These are phyloP conservation scores for Hemileccinum rubropunctum DNA, from an alignment of 768 basidiomycete species.

Conservation along the genomic window DNA sequence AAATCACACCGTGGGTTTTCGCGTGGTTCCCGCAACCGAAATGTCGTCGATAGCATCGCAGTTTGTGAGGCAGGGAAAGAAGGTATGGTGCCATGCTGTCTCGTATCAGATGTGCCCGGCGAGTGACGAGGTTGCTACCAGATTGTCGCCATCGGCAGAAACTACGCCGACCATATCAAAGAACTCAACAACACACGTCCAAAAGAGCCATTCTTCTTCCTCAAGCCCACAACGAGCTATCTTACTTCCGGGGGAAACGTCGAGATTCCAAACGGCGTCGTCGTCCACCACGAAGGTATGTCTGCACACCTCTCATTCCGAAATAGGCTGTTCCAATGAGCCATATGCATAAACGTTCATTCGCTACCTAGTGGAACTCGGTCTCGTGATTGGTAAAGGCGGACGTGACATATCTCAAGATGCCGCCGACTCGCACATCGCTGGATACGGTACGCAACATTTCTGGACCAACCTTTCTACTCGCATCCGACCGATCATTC, in stretches of 20 bases:
- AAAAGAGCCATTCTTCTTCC: conserved; percentile 96
- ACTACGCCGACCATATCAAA: conserved; percentile 88
- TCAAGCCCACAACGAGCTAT: conserved; percentile 95
- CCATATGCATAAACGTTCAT: too few relatives aligned
- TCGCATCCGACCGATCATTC: neutral
- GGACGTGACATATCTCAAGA: conserved; percentile 79
- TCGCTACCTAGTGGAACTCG: conserved; percentile 75
- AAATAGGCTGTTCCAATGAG: too few relatives aligned
- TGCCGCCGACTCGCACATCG: conserved; percentile 74
- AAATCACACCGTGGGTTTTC: neutral
- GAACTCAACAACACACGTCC: conserved; percentile 85
- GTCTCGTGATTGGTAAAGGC: conserved; percentile 88
- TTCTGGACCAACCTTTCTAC: neutral
- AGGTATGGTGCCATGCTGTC: conserved; percentile 27
- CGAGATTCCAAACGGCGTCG: conserved; percentile 81
- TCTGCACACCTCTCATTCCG: neutral
- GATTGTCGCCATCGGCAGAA: conserved; percentile 96
- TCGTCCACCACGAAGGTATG: conserved; percentile 89
- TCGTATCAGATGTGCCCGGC: neutral
- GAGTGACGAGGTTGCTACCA: conserved; percentile 24
- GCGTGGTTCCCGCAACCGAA: conserved; percentile 6
- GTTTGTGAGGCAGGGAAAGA: conserved; percentile 46
- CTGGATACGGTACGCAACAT: conserved; percentile 76
- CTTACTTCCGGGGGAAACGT: conserved; percentile 71
- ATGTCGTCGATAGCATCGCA: conserved; percentile 37